Conservation (phyloP, 1,284 basidiomycete genomes). For the Xerocomus minutiporus region DNA sequence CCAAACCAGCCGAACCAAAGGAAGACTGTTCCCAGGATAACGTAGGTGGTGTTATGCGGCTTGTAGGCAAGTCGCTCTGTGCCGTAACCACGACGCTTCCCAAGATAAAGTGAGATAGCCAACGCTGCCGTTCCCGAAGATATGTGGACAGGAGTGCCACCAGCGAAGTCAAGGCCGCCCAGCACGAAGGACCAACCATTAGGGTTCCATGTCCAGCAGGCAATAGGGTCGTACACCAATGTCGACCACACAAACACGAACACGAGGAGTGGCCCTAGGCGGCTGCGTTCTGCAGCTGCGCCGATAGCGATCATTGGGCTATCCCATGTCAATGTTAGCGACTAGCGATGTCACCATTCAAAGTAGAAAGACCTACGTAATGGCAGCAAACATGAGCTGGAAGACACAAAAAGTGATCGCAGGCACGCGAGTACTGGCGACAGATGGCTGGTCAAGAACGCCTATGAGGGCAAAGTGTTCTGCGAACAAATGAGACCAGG, state of each 20-base stretch:
- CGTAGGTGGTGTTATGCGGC: slow-evolving; percentile 83
- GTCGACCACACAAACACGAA: slow-evolving; percentile 94
- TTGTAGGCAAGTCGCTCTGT: slow-evolving; percentile 89
- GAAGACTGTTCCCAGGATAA: slow-evolving; percentile 88
- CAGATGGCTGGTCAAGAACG: slow-evolving; percentile 74
- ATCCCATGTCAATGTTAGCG: slow-evolving; percentile 1
- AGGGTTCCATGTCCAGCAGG: slow-evolving; percentile 92
- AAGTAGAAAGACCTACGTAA: slow-evolving; percentile 51
- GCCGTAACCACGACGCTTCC: slow-evolving; percentile 87
- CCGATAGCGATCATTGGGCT: slow-evolving; percentile 83
- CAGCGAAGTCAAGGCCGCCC: slow-evolving; percentile 91
- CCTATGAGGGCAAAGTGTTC: slow-evolving; percentile 81
- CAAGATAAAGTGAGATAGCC: slow-evolving; percentile 90
- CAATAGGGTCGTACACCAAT: slow-evolving; percentile 89
- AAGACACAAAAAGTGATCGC: slow-evolving; percentile 85
- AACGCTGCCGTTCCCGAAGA: slow-evolving; percentile 87
- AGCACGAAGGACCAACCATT: slow-evolving; percentile 81
- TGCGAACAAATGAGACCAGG: slow-evolving; percentile 24
- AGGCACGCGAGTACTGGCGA: slow-evolving; percentile 71
- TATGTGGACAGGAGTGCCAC: slow-evolving; percentile 94
- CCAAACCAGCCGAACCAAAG: slow-evolving; percentile 99
- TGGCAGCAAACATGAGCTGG: slow-evolving; percentile 86
- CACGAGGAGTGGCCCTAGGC: slow-evolving; percentile 81
- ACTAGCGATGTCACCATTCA: no score
- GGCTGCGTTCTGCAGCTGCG: slow-evolving; percentile 88